Conservation (phyloP, 805 yeast species). For the Kodamaea sagamina region DNA sequence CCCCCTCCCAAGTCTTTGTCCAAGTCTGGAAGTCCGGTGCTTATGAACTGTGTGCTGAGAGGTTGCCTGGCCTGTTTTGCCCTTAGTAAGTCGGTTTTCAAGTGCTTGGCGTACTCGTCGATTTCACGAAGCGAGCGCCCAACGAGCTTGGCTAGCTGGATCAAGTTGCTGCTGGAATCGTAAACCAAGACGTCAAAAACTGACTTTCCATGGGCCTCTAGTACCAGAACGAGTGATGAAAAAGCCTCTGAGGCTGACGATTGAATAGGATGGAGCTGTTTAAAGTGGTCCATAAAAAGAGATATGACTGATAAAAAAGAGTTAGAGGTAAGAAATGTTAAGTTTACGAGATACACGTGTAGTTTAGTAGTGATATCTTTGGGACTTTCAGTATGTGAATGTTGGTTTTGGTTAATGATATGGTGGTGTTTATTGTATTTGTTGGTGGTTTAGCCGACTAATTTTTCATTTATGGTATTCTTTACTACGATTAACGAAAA, state of each 20-base stretch:
- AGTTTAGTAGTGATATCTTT: too few relatives aligned
- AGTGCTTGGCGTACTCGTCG: slow-evolving; percentile 21
- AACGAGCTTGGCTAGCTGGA: slow-evolving; percentile 22
- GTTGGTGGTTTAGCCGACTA: too few relatives aligned
- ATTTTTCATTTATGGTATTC: too few relatives aligned
- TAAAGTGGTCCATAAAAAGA: slow-evolving; percentile 26
- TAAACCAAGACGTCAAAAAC: slow-evolving; percentile 26
- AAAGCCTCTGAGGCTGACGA: slow-evolving; percentile 16
- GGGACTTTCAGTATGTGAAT: too few relatives aligned
- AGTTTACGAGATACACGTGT: too few relatives aligned
- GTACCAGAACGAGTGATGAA: slow-evolving; percentile 17
- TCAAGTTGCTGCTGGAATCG: slow-evolving; percentile 15
- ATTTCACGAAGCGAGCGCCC: slow-evolving; percentile 32
- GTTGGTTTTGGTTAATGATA: too few relatives aligned
- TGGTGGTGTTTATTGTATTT: too few relatives aligned
- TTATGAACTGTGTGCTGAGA: slow-evolving; percentile 8
- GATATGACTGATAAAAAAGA: not conserved
- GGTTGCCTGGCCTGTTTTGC: not conserved
- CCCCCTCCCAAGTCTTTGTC: slow-evolving; percentile 35
- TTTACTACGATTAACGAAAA: too few relatives aligned
- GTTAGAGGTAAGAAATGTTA: not conserved
- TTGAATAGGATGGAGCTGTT: slow-evolving; percentile 21
- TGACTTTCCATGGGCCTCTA: slow-evolving; percentile 28
- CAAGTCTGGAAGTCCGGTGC: slow-evolving; percentile 28
- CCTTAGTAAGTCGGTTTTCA: slow-evolving; percentile 13